phyloP scores from a whole-genome alignment of 176 grass and related monocot genomes.

The Carex myosuroides region DNA sequence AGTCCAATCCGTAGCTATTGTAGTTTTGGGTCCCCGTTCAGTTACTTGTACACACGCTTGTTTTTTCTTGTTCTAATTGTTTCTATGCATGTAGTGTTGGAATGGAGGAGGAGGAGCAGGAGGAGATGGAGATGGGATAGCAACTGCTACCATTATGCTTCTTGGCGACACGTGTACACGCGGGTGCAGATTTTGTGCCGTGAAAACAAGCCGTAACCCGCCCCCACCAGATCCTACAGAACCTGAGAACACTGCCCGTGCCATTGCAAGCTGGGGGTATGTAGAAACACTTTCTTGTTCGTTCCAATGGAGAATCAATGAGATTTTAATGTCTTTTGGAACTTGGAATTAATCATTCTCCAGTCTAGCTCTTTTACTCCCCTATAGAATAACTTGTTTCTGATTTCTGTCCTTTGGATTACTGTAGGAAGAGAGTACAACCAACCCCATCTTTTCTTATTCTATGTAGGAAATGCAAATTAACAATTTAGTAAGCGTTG shows the following conservation, averaged over 20 bases:
- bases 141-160: constrained; percentile 89
- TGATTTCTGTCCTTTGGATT: not conserved
- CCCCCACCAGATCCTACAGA: constrained; percentile 49
- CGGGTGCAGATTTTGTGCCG: constrained; percentile 81
- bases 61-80: not conserved
- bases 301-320: not conserved
- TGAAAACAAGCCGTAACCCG: constrained; percentile 75
- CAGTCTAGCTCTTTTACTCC: not conserved
- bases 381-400: not conserved
- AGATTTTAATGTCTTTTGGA: not conserved
- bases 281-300: not conserved
- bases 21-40: not conserved
- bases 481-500: not conserved
- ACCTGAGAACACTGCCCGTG: constrained; percentile 58
- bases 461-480: not conserved
- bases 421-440: not conserved
- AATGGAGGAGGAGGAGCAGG: constrained; percentile 79
- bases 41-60: not conserved
- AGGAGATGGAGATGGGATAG: constrained; percentile 63
- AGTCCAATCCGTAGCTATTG: not conserved
- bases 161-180: constrained; percentile 87
- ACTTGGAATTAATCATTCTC: not conserved
- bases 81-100: constrained; percentile 48
- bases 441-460: not conserved
- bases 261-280: constrained; percentile 79